These are phyloP conservation scores for Dipteronia dyeriana DNA, from an alignment of 345 rosid species.

Conservation along the genomic window DNA sequence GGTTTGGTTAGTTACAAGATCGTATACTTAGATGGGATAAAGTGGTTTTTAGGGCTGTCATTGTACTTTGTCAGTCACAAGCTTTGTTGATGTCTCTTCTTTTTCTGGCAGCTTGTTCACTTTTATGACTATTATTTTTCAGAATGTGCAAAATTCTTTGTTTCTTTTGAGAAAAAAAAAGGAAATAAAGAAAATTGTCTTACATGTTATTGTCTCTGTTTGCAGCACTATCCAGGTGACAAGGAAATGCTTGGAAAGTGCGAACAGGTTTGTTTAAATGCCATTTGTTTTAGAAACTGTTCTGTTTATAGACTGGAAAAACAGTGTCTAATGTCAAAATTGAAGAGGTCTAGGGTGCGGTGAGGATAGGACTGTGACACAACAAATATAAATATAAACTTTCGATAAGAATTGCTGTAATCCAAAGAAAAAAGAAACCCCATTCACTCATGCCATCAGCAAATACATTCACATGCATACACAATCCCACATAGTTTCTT, in stretches of 20 bases:
- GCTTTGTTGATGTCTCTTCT: neutral
- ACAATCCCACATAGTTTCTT: neutral
- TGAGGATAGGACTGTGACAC: neutral
- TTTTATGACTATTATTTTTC: neutral
- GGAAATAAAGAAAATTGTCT: conserved; percentile 4
- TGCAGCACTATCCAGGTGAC: conserved; percentile 83
- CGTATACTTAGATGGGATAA: neutral
- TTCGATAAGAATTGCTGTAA: neutral
- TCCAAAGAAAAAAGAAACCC: neutral
- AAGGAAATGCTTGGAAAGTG: conserved; percentile 97
- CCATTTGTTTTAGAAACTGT: conserved; percentile 10
- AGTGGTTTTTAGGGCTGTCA: neutral
- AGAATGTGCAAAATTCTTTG: neutral
- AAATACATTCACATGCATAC: neutral
- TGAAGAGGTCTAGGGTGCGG: neutral
- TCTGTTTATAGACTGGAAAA: neutral
- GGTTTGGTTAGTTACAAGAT: neutral
- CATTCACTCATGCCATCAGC: neutral
- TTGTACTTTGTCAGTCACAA: neutral
- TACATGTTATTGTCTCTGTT: conserved; percentile 22
- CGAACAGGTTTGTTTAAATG: conserved; percentile 67
- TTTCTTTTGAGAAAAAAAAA: neutral
- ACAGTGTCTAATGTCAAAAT: neutral
- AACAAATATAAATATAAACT: neutral
- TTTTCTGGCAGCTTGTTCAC: neutral